Evolutionary conservation across 1,284 basidiomycete species (phyloP), one percentile per base, ranked within the genome.

Genomic region (Malassezia pachydermatis): DNA sequence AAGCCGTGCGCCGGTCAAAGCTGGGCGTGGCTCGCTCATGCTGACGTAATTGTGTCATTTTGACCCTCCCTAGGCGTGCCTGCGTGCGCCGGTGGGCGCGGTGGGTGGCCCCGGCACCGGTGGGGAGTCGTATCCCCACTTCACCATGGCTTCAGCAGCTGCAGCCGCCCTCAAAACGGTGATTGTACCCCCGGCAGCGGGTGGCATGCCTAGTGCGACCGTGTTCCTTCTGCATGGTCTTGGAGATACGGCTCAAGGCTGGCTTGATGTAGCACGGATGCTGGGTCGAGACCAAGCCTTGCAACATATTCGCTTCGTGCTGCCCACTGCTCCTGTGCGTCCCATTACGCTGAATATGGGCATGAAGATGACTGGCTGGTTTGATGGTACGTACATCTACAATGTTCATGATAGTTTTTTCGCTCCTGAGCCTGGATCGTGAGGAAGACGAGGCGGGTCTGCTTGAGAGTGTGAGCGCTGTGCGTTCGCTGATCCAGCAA

Each of bases 301-400:
- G 34, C 55, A 57, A 34, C 67, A 70, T 30, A 60, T 69, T 13
- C 65, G 67, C 34, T 70, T 69, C 35, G 60, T 71, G 20, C 58
- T 71, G 41, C 68, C 68, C 25, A 66, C 67, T n/a, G 63, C 68
- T 6, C 68, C 68, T 28, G 52, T 66, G 20, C 65, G 64, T 57
- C 67, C 68, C 4, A 65, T 71, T 9, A 58, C 67, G 30, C 51
- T 71, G 23, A 71, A 71, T 41, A 63, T 67, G 58, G 66, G 66
- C 37, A 67, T 67, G 67, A 54, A 53, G 35, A 71, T 71, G 68
- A 64, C 67, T 7, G 59, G 59, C 5, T 71, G 68, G 68, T 69
- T 69, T 48, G 67, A 69, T 24, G 47, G n/a, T n/a, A n/a, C 62
- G 63, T 65, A 60, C 55, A 62, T 65, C 55, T 4, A 17, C n/a